phyloP scores from a whole-genome alignment of 2,329 filamentous ascomycete genomes.

The Ophidiomyces ophidiicola region DNA sequence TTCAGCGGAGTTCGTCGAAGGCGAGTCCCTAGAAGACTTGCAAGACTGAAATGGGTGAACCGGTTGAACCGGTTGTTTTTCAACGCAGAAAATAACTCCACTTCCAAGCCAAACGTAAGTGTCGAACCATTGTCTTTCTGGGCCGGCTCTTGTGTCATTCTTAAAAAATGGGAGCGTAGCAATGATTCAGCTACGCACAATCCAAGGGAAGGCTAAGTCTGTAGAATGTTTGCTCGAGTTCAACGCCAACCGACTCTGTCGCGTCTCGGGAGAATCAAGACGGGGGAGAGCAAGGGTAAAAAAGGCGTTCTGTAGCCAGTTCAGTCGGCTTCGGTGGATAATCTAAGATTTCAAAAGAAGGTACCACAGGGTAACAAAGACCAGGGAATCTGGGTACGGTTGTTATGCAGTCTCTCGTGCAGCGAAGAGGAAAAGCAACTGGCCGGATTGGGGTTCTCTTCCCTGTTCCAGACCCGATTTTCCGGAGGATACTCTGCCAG shows the following conservation, averaged over 20 bases:
- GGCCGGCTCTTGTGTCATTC: constrained; percentile 6
- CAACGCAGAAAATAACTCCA: constrained; percentile 14
- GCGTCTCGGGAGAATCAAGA: constrained; percentile 1
- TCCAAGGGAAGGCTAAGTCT: constrained; percentile 7
- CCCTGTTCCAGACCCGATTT: neutral
- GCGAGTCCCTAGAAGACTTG: constrained; percentile 10
- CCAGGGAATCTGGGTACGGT: constrained; percentile 9
- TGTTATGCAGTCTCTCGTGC: constrained; percentile 7
- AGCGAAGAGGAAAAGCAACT: constrained; percentile 3
- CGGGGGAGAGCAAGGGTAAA: constrained; percentile 4
- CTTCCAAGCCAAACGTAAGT: constrained; percentile 15
- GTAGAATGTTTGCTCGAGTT: constrained; percentile 14
- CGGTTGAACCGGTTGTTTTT: constrained; percentile 11
- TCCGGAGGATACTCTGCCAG: neutral
- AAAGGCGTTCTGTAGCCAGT: constrained; percentile 4
- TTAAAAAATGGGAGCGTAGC: constrained; percentile 3
- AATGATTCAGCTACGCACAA: constrained; percentile 7
- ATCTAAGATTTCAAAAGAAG: constrained; percentile 8
- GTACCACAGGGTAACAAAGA: constrained; percentile 12
- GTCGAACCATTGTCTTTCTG: constrained; percentile 4
- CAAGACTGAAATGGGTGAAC: constrained; percentile 6
- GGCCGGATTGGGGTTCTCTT: neutral
- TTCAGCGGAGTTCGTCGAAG: constrained; percentile 9
- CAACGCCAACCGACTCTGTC: neutral
- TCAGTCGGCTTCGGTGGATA: constrained; percentile 8